Base-by-base conservation (phyloP, 768 basidiomycete species). In the Suillus americanus region DNA sequence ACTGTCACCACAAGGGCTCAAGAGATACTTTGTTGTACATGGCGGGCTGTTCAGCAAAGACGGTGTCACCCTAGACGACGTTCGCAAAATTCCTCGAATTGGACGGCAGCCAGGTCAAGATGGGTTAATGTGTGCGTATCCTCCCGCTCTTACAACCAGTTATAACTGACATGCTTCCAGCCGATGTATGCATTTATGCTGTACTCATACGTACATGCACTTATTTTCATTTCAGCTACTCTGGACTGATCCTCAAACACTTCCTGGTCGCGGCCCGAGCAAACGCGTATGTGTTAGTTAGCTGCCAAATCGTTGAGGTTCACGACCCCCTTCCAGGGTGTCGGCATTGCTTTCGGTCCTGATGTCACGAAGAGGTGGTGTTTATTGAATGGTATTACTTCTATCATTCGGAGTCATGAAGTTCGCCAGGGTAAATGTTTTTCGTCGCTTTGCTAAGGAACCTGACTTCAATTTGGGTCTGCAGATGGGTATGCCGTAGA, bases 21-120 rank as follows among this genome's bases (percentile, higher is more conserved):
- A 94, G 74, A 89, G 96, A 35, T 97, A 91, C 79, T 97, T 97
- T 69, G 88, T 99, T 67, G 94, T 97, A 6, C 97, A 99, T 72
- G 97, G 97, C 13, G 97, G 97, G 18, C 82, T 99, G 20, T 98
- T 98, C 80, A 95, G 94, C 77, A 92, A 91, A 72, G 97, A 99
- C 70, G 90, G 86, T 48, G 92, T 99, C n/a, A 96, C 94, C 4
- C 81, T 99, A 40, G 95, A 97, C 20, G 96, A 98, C 60, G 89
- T 99, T 67, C 87, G 90, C 30, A 92, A 92, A 75, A 89, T 99
- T 64, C 85, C 90, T 59, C 88, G 97, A 48, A 85, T 95, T 66
- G 94, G 94, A 37, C 82, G 85, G 63, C 97, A 99, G 75, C 97
- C 97, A 9, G 96, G 95, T 53, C 90, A 94, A 66, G 92, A 95